Percentiles rank a stretch among this genome's conserved stretches.
Evolutionary conservation across 225 moss, liverwort and hornwort species (phyloP).

Genomic region (Climacium dendroides): DNA sequence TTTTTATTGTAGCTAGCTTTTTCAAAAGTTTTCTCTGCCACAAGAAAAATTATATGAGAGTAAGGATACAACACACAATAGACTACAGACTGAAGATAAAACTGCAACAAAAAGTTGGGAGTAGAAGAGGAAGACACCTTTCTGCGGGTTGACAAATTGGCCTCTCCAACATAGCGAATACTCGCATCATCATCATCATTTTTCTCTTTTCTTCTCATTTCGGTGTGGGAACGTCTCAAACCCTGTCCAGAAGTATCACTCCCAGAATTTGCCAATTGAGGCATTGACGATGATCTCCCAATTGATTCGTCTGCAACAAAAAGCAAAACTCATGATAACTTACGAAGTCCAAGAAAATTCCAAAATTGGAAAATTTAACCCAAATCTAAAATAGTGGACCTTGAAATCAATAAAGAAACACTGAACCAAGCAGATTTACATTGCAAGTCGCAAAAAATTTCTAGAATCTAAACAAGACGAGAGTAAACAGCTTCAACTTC

Average conservation of each 20-base stretch:
- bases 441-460: neutral
- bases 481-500: neutral
- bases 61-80: neutral
- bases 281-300: conserved; percentile 34
- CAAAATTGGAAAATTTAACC: neutral
- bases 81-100: neutral
- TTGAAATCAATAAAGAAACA: neutral
- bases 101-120: neutral
- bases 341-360: neutral
- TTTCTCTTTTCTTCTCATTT: neutral
- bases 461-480: neutral
- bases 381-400: neutral
- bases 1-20: conserved; percentile 48
- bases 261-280: conserved; percentile 10
- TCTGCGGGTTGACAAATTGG: conserved; percentile 23
- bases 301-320: conserved; percentile 19
- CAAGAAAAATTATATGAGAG: neutral
- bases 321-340: neutral
- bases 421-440: neutral
- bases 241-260: neutral
- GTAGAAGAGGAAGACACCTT: conserved; percentile 6
- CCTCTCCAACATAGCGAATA: conserved; percentile 1
- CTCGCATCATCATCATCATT: conserved; percentile 11
- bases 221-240: conserved; percentile 25
- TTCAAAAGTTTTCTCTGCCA: conserved; percentile 45